Percentiles rank a stretch among this genome's conserved stretches.
These are phyloP conservation scores for Alternaria triticina DNA, from an alignment of 2,329 filamentous ascomycete species.

Conservation along the genomic window DNA sequence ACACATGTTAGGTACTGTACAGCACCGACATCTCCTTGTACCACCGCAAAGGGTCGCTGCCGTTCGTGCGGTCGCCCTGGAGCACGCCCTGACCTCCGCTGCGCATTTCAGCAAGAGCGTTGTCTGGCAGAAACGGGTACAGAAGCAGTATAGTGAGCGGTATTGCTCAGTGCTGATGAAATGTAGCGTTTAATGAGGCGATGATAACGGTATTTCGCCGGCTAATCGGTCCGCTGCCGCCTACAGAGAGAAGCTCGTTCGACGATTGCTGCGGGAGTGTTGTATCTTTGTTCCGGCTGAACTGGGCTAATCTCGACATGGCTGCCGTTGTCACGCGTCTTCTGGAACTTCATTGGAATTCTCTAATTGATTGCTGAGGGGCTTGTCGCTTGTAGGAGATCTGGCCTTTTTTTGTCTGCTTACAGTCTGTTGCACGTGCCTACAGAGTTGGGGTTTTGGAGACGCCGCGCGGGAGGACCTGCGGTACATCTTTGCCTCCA, in stretches of 20 bases:
- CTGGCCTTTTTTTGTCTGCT: background rate
- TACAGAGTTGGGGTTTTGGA: background rate
- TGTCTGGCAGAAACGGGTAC: constrained; percentile 17
- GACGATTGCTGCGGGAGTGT: constrained; percentile 8
- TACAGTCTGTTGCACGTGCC: background rate
- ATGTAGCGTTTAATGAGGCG: constrained; percentile 20
- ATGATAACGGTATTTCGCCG: constrained; percentile 23
- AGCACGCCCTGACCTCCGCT: constrained; percentile 12
- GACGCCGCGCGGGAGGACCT: constrained; percentile 8
- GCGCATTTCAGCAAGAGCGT: constrained; percentile 14
- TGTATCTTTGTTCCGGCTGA: constrained; percentile 22
- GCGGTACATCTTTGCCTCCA: background rate
- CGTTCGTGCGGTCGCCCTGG: constrained; percentile 28
- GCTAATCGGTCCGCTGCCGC: constrained; percentile 37
- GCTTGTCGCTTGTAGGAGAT: background rate
- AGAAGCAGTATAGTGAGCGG: constrained; percentile 35
- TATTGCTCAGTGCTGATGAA: constrained; percentile 31
- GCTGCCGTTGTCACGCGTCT: background rate
- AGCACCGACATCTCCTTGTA: background rate
- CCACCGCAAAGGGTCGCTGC: constrained; percentile 1
- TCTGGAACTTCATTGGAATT: background rate
- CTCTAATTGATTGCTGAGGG: constrained; percentile 8
- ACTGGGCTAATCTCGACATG: constrained; percentile 9
- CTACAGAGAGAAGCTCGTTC: constrained; percentile 11
- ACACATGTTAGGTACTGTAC: constrained; percentile 20